These are phyloP conservation scores for Acorus calamus DNA, from an alignment of 106 monocot genomes.

Conservation along the genomic window DNA sequence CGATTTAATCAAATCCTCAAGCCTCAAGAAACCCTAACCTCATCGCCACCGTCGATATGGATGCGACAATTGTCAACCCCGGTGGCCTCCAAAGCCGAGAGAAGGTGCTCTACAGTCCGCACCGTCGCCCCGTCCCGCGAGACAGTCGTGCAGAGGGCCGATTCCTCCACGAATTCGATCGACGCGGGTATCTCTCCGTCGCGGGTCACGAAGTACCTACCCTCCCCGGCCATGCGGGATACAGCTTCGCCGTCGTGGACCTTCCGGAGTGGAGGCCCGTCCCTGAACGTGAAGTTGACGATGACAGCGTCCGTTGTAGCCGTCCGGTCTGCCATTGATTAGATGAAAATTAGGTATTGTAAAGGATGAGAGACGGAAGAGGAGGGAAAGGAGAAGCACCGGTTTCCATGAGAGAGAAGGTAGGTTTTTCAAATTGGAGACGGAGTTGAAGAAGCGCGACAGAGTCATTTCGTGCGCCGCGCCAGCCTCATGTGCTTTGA, in stretches of 20 bases:
- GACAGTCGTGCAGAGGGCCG: constrained; percentile 62
- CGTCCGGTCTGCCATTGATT: constrained; percentile 29
- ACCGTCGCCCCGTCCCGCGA: constrained; percentile 27
- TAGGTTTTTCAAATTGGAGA: too few relatives aligned
- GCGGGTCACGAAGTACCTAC: constrained; percentile 52
- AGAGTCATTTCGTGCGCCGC: too few relatives aligned
- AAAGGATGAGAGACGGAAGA: neutral
- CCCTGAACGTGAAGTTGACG: constrained; percentile 30
- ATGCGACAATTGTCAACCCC: constrained; percentile 81
- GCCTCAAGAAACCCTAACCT: constrained; percentile 33
- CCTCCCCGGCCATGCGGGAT: constrained; percentile 82
- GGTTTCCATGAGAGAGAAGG: constrained; percentile 30
- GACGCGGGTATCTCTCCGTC: constrained; percentile 40
- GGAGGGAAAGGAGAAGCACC: constrained; percentile 10
- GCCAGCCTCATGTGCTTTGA: too few relatives aligned
- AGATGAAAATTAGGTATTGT: neutral
- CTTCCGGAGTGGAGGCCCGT: constrained; percentile 72
- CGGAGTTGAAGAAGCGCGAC: too few relatives aligned
- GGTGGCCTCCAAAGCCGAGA: constrained; percentile 68
- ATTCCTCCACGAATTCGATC: constrained; percentile 36
- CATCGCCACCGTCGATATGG: constrained; percentile 69
- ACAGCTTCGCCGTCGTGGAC: constrained; percentile 29
- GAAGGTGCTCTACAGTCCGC: constrained; percentile 83
- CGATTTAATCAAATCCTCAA: neutral
- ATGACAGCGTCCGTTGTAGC: constrained; percentile 63